These are phyloP conservation scores for Crithidia brevicula DNA, from an alignment of 208 protist species.

Conservation along the genomic window DNA sequence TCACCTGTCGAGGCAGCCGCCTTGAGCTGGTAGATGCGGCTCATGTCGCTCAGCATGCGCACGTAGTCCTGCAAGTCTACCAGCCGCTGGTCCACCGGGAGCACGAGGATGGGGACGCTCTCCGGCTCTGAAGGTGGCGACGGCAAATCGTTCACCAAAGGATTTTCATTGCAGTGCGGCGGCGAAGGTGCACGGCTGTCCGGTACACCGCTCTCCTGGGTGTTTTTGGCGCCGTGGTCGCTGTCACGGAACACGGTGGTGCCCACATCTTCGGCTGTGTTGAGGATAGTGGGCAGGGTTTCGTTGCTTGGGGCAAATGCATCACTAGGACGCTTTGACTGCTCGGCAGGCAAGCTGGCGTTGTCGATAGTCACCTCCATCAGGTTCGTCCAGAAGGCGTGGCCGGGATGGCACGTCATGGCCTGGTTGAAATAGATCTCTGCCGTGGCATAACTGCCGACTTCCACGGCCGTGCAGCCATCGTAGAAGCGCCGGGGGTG, in stretches of 20 bases:
- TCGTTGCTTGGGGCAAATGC: background rate
- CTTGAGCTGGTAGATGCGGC: background rate
- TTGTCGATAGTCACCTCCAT: constrained; percentile 3
- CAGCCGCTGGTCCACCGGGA: background rate
- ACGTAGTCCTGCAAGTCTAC: background rate
- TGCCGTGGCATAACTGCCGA: constrained; percentile 17
- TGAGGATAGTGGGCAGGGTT: background rate
- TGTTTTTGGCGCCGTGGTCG: background rate
- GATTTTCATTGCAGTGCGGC: background rate
- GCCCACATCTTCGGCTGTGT: background rate
- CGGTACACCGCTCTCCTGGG: background rate
- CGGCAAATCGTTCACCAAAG: background rate
- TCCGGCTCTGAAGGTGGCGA: background rate
- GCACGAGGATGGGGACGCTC: too few relatives aligned
- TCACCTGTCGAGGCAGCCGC: background rate
- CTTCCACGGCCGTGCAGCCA: constrained; percentile 3
- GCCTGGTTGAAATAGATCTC: constrained; percentile 35
- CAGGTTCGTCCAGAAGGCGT: constrained; percentile 14
- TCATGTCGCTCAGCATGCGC: background rate
- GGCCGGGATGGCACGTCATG: constrained; percentile 17
- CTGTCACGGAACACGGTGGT: background rate
- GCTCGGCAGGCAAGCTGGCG: background rate
- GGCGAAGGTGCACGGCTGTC: background rate
- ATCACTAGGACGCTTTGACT: too few relatives aligned
- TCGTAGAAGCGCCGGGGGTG: constrained; percentile 30